These are phyloP conservation scores for Suillus occidentalis DNA, from an alignment of 768 basidiomycete species.

Conservation along the genomic window DNA sequence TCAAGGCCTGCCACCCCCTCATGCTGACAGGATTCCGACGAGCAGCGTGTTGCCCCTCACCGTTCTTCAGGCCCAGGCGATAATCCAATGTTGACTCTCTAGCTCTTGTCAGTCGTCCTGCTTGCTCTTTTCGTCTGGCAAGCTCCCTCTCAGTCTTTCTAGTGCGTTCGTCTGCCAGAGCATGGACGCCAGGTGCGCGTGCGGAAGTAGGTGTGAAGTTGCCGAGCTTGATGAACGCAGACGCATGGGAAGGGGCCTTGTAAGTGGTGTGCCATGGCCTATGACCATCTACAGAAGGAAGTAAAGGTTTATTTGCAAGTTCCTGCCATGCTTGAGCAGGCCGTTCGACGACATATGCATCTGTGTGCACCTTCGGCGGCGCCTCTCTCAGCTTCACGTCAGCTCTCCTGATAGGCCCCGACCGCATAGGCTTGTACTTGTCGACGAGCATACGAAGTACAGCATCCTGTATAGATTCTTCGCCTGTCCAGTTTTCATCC, in stretches of 20 bases:
- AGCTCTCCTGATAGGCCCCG: conserved; percentile 54
- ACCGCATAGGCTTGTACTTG: conserved; percentile 81
- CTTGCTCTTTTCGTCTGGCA: conserved; percentile 51
- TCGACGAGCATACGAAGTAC: conserved; percentile 85
- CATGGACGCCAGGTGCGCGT: conserved; percentile 13
- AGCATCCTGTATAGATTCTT: conserved; percentile 67
- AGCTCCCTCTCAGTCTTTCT: conserved; percentile 48
- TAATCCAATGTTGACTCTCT: conserved; percentile 78
- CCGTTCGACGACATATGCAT: conserved; percentile 1
- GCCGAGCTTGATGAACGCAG: conserved; percentile 54
- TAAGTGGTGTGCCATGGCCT: conserved; percentile 72
- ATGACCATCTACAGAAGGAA: conserved; percentile 56
- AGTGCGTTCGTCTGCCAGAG: conserved; percentile 37
- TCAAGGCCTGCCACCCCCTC: conserved; percentile 73
- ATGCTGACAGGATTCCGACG: conserved; percentile 58
- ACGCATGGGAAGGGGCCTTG: conserved; percentile 55
- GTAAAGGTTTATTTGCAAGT: conserved; percentile 45
- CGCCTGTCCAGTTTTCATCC: conserved; percentile 75
- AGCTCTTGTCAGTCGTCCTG: conserved; percentile 59
- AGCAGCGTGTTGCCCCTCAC: conserved; percentile 13
- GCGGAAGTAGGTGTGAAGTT: conserved; percentile 36
- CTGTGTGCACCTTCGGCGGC: conserved; percentile 39
- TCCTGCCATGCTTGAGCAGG: conserved; percentile 12
- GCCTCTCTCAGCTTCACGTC: conserved; percentile 63
- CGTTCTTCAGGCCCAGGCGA: conserved; percentile 49